Base-by-base conservation (phyloP, 2,329 filamentous ascomycete genomes). In the Fusarium ambrosium region DNA sequence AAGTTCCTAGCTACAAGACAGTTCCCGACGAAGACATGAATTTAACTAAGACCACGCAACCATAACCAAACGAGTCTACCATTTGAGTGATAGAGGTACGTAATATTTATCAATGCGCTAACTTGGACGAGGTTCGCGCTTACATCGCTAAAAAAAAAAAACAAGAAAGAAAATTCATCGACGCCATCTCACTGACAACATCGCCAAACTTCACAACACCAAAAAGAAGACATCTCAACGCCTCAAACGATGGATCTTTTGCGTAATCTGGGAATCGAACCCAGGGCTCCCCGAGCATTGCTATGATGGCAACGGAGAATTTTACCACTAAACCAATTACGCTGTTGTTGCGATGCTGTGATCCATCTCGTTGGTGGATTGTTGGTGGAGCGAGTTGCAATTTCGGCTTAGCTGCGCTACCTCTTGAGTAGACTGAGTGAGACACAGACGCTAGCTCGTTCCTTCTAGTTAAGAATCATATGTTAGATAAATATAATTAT, bases 291-390 rank as follows among this genome's bases (percentile, higher is more conserved):
- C 27, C 27, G 48, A 27, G 27, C 2, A 5, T 3, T 53, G 18
- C 48, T 32, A 9, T 16, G 3, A 53, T 53, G 48, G 48, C 48
- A 53, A 53, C 48, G 48, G 48, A 53, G 48, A 32, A 53, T 53
- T 53, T 53, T 53, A 53, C 48, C 48, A 32, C 48, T 53, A 53
- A 53, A 53, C 48, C 48, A 53, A 53, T 53, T 53, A 53, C 48
- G 48, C 48, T 11, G 24, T 13, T 53, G 27, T 32, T 14, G 18
- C 13, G 10, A 13, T 53, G 27, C 14, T 2, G 45, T 27, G 48
- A 32, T 53, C 48, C 24, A 53, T 53, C 22, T n/a, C 4, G 27
- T 11, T 53, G 27, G 27, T 53, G 48, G 48, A 20, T 32, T 29
- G 22, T 48, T 53, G 16, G 18, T 20, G 18, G 27, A 53, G 18